Evolutionary conservation across 2,329 filamentous ascomycete genomes (phyloP), one percentile per base, ranked within the genome.

Genomic region (Proliferodiscus dingleyae): DNA sequence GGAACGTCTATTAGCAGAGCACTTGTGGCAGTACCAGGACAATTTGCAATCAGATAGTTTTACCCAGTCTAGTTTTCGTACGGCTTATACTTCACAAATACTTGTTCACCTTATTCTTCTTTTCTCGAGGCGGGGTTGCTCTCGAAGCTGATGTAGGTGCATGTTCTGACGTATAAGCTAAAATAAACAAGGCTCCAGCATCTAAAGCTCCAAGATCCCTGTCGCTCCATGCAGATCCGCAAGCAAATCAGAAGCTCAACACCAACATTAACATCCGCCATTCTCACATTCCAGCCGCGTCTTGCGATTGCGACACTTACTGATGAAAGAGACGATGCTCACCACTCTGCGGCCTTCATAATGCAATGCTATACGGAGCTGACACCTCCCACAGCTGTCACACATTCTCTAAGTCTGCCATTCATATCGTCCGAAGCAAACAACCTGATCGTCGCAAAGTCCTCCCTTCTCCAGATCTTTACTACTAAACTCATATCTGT

Each of bases 301-400:
- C 11, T 21, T 18, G 10, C 32, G 7, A 15, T 26, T 10, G 10
- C 19, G 22, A 41, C 34, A 13, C 37, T 8, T 37, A 10, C 21
- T 15, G 45, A n/a, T n/a, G n/a, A n/a, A 43, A 22, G 32, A 45
- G 48, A 48, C 52, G 40, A 44, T 24, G 43, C 49, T 37, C 38
- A 38, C 34, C 37, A 42, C 24, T 30, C 43, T 32, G 32, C 38
- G 10, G 46, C 34, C 34, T 37, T 43, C 50, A 65, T 55, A 61
- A 97, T 97, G 91, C 91, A 97, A 80, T 95, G 89, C 75, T 97
- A 97, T 71, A 90, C 89, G 63, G 93, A 98, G 76, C 77, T 98
- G 66, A 83, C 89, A 66, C 87, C 91, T 72, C 90, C 93, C 44
- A 94, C 90, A 66, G 90, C 90, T 65, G 89, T 97, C 69, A 90